Evolutionary conservation across 345 rosid species (phyloP), one percentile per base, ranked within the genome.

Genomic region (Kandelia obovata): DNA sequence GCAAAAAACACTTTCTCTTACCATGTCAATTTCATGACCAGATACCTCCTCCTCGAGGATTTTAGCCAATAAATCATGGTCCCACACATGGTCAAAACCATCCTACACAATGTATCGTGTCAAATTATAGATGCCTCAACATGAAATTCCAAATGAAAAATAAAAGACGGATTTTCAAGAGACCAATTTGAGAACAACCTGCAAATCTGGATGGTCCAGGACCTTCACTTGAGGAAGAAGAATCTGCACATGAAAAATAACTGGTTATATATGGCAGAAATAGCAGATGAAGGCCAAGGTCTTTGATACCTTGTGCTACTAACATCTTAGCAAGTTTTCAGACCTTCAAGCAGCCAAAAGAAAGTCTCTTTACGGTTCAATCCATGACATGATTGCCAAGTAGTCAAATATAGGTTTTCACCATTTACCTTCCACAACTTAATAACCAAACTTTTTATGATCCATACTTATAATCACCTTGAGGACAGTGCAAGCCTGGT

Each of bases 11-110:
- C 32, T 52, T 70, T 61, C 85, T 71, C 49, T 43, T 82, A 89
- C 96, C 83, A 71, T 79, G 64, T 87, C 82, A 43, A 89, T 87
- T 66, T 70, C 80, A 73, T 68, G 68, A 61, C 57, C 65, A 72
- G 66, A 64, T 65, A 85, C 84, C 85, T 94, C 92, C 68, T 87
- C 91, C 71, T 79, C 76, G 37, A 91, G 79, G 59, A 84, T 78
- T 62, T 85, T 59, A 5, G 84, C 82, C 78, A 91, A n/a, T 64
- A 88, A 79, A 71, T 76, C 76, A 59, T 78, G 89, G 78, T 85
- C 82, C 98, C 95, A 94, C 35, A 66, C 74, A 70, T 81, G 73
- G 72, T 83, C 89, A 82, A 94, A 94, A n/a, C 98, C 98, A 83
- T 94, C 97, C 97, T 89, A 81, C 32, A 75, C 53, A 75, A 34